phyloP scores from a whole-genome alignment of 2,329 filamentous ascomycete genomes.

The Dendrostoma leiphaemia region DNA sequence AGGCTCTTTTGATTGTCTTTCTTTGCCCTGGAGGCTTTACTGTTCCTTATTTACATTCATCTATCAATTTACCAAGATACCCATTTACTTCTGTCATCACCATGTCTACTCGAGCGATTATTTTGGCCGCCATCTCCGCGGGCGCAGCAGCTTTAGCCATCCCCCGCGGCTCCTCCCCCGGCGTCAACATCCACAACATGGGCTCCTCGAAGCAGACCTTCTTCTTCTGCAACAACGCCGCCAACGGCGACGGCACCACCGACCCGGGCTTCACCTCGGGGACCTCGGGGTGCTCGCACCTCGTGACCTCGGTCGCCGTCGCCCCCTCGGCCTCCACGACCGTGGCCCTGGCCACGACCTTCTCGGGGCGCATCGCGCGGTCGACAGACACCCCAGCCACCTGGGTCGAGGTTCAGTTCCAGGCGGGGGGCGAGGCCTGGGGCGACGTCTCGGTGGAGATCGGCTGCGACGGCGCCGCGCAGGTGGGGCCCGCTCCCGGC shows the following conservation, averaged over 20 bases:
- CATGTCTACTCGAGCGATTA: no score
- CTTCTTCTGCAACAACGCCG: slow-evolving; percentile 16
- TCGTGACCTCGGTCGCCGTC: slow-evolving; percentile 3
- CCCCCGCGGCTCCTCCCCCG: slow-evolving; percentile 7
- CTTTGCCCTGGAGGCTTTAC: no score
- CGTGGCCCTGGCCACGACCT: slow-evolving; percentile 1
- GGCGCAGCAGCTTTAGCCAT: no score
- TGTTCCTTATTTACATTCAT: no score
- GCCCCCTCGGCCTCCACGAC: slow-evolving; percentile 1
- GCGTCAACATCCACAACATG: slow-evolving; percentile 14
- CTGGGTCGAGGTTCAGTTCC: slow-evolving; percentile 17
- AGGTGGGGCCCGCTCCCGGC: slow-evolving; percentile 6
- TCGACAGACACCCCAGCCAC: slow-evolving; percentile 11
- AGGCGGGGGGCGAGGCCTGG: slow-evolving; percentile 10
- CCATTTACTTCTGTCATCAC: no score
- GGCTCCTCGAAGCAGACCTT: slow-evolving; percentile 10
- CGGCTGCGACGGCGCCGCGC: slow-evolving; percentile 13
- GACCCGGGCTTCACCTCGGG: slow-evolving; percentile 15
- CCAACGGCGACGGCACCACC: slow-evolving; percentile 13
- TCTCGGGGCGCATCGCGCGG: slow-evolving; percentile 14
- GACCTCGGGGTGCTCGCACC: slow-evolving; percentile 9
- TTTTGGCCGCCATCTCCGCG: no score
- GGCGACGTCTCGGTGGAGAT: slow-evolving; percentile 13
- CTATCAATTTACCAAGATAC: no score
- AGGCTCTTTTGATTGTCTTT: no score